Evolutionary conservation across 257 asterid genomes (phyloP).

Genomic region (Ballota nigra): DNA sequence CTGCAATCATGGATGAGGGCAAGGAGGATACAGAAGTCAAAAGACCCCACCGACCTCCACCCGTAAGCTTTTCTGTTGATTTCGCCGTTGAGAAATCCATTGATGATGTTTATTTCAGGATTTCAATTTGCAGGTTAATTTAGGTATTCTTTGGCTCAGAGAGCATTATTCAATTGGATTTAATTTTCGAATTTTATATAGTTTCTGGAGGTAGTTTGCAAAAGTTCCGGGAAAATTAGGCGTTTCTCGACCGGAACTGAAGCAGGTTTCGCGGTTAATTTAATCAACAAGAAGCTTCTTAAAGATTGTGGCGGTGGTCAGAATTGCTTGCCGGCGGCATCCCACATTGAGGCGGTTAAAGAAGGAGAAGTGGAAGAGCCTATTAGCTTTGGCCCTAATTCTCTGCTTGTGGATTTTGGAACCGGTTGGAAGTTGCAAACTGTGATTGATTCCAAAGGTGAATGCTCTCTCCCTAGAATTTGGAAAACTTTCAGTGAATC

Average conservation of each 20-base stretch:
- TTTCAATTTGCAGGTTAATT: not conserved
- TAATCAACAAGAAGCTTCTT: slow-evolving; percentile 57
- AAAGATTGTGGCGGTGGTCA: slow-evolving; percentile 22
- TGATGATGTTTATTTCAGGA: not conserved
- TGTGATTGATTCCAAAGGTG: slow-evolving; percentile 44
- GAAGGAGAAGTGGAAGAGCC: slow-evolving; percentile 65
- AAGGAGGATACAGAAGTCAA: slow-evolving; percentile 34
- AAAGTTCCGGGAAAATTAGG: slow-evolving; percentile 64
- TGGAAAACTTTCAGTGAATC: too few species aligned
- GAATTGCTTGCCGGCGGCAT: slow-evolving; percentile 41
- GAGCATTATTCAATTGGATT: not conserved
- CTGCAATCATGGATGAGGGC: slow-evolving; percentile 39
- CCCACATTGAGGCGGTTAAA: slow-evolving; percentile 78
- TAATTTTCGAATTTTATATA: slow-evolving; percentile 22
- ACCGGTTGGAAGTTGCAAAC: slow-evolving; percentile 75
- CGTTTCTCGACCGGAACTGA: slow-evolving; percentile 81
- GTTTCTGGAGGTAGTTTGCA: slow-evolving; percentile 84
- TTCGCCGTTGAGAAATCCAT: too few species aligned
- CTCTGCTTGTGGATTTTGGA: slow-evolving; percentile 69
- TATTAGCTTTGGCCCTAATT: slow-evolving; percentile 73
- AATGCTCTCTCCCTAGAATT: not conserved
- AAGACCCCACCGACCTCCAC: slow-evolving; percentile 19
- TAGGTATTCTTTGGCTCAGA: not conserved
- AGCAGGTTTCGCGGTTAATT: slow-evolving; percentile 65
- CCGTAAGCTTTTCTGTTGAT: slow-evolving; percentile 28